These are phyloP conservation scores for Leptographium lundbergii DNA, from an alignment of 2,329 filamentous ascomycete genomes.

Conservation along the genomic window DNA sequence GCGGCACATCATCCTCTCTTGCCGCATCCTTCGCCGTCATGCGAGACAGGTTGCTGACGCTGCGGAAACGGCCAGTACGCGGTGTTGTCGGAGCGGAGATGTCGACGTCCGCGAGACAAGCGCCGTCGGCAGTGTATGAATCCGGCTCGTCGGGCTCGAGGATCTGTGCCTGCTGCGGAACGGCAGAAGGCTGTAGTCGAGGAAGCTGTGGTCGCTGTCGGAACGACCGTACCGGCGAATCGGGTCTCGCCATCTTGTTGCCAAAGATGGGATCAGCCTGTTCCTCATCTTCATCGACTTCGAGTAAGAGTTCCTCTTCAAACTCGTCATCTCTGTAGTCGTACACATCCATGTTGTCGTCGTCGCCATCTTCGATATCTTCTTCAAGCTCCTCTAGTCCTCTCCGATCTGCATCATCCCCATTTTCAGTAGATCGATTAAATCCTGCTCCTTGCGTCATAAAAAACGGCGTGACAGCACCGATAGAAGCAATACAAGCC, in stretches of 20 bases:
- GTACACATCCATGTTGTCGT: slow-evolving; percentile 5
- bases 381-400: slow-evolving; percentile 21
- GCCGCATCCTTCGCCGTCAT: neutral
- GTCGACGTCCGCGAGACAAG: neutral
- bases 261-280: neutral
- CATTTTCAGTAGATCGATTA: slow-evolving; percentile 20
- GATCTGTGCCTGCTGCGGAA: neutral
- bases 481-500: slow-evolving; percentile 47
- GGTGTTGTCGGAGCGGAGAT: slow-evolving; percentile 1
- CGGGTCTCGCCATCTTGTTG: neutral
- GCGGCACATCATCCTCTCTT: neutral
- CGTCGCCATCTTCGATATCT: slow-evolving; percentile 21
- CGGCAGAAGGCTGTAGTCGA: neutral
- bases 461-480: slow-evolving; percentile 60
- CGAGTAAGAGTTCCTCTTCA: slow-evolving; percentile 7
- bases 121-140: slow-evolving; percentile 2
- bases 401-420: slow-evolving; percentile 17
- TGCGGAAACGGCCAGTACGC: slow-evolving; percentile 6
- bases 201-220: neutral
- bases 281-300: neutral
- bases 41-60: slow-evolving; percentile 4
- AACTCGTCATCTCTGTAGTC: slow-evolving; percentile 2
- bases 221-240: neutral
- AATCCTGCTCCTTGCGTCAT: slow-evolving; percentile 64
- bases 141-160: slow-evolving; percentile 8